Evolutionary conservation across 23 red algal species (phyloP), one percentile per base, ranked within the genome.

Genomic region (Cyanidium caldarium): DNA sequence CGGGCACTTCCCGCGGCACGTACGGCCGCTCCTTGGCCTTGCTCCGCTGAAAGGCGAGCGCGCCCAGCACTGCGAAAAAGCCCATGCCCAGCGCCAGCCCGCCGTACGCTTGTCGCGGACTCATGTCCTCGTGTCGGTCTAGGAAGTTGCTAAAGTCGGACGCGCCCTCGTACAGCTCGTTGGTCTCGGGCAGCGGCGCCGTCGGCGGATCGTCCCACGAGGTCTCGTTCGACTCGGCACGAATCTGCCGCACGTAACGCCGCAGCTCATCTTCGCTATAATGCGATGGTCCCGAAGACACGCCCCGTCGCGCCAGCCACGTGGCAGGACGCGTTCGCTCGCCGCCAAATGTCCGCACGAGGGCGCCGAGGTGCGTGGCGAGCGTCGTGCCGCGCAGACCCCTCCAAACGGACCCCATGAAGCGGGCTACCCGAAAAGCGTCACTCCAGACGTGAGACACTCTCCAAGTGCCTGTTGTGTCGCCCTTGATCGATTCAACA

Each of bases 61-160:
- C 51, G 19, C n/a, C 51, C 17, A 82, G 31, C 23, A 35, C 65
- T 65, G 57, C 74, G 39, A 46, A 70, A 21, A 89, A 2, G 0
- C 69, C 69, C 70, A 81, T 37, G 2, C 74, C 46, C 13, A 38
- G 16, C 3, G 39, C 76, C 5, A 80, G 58, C 26, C 85, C 85
- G 13, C 34, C 44, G 13, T 75, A 12, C 1, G 78, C 85, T 39
- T 81, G 65, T 3, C 25, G 40, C 19, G 36, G 21, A 16, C 70
- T 78, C 38, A 74, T 80, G 42, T 89, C 85, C 34, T 76, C 61
- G 45, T 89, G 72, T 35, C 76, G 77, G 41, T 89, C 85, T 12
- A 89, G 58, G 42, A 45, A 89, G 77, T 89, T 89, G 42, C 68
- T 77, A 65, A 89, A 89, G 72, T 89, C 85, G 38, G 70, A 72